phyloP scores from a whole-genome alignment of 768 basidiomycete species.

The Leccinum barrowsii region DNA sequence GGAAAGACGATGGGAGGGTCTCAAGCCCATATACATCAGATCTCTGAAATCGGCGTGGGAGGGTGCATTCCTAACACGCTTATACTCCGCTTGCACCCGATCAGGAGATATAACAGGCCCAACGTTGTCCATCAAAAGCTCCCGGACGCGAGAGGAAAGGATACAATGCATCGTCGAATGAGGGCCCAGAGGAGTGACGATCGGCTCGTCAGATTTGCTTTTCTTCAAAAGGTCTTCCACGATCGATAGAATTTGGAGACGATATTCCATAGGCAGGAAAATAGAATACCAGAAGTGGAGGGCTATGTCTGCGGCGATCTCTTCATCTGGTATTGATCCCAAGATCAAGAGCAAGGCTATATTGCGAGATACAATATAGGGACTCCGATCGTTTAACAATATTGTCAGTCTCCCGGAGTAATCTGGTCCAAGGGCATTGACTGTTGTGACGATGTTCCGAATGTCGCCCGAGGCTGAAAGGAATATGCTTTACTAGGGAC shows the following conservation, averaged over 20 bases:
- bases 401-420: constrained; percentile 40
- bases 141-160: constrained; percentile 2
- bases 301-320: constrained; percentile 39
- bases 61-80: constrained; percentile 34
- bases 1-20: constrained; percentile 44
- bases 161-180: constrained; percentile 17
- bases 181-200: constrained; percentile 8
- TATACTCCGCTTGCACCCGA: constrained; percentile 31
- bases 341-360: constrained; percentile 41
- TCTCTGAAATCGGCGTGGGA: constrained; percentile 41
- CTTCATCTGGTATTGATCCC: constrained; percentile 32
- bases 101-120: constrained; percentile 16
- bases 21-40: constrained; percentile 36
- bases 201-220: neutral
- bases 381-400: constrained; percentile 39
- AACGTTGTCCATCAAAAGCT: constrained; percentile 15
- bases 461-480: constrained; percentile 47
- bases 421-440: constrained; percentile 41
- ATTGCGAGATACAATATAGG: constrained; percentile 36
- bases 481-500: neutral
- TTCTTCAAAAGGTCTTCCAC: constrained; percentile 18
- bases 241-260: constrained; percentile 16
- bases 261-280: constrained; percentile 37
- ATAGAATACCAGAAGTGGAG: constrained; percentile 51
- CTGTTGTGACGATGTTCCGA: constrained; percentile 40